A percentile compares a stretch with the other conserved stretches of the same genome.
These are phyloP conservation scores for Pulveroboletus ravenelii DNA, from an alignment of 768 basidiomycete species.

Conservation along the genomic window DNA sequence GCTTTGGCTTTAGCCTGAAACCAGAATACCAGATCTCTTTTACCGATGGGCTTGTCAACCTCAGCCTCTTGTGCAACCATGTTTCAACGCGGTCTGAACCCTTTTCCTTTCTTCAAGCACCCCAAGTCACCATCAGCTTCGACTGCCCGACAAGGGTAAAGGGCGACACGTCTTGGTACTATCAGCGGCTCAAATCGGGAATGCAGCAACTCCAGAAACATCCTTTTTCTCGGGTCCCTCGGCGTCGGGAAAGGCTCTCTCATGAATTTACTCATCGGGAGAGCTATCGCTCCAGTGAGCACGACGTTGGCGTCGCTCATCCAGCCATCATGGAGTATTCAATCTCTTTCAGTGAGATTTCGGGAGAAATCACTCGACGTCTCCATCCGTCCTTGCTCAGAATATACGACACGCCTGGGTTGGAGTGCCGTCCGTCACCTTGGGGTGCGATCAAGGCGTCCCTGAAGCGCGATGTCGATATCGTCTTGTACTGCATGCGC, in stretches of 20 bases:
- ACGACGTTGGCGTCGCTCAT: constrained; percentile 13
- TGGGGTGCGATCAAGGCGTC: constrained; percentile 8
- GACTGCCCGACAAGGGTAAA: constrained; percentile 6
- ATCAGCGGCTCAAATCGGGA: background rate
- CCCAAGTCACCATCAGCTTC: background rate
- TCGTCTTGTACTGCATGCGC: constrained; percentile 37
- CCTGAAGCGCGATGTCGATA: constrained; percentile 12
- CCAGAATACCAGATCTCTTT: background rate
- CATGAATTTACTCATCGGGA: constrained; percentile 35
- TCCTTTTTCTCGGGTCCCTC: constrained; percentile 23
- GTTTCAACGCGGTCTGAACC: background rate
- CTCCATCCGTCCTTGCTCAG: background rate
- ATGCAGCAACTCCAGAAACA: constrained; percentile 4
- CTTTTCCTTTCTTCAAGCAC: background rate
- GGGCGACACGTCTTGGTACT: background rate
- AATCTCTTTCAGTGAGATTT: constrained; percentile 1
- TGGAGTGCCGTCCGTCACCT: constrained; percentile 16
- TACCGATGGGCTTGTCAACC: background rate
- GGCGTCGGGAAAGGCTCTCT: constrained; percentile 38
- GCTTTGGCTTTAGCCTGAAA: background rate
- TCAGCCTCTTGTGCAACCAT: background rate
- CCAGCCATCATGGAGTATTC: constrained; percentile 11
- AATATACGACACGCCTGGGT: constrained; percentile 18
- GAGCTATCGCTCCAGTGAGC: constrained; percentile 23
- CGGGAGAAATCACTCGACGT: background rate